Conservation (phyloP, 371 early-diverging fungal genomes). For the Quaeritorhiza haematococci region DNA sequence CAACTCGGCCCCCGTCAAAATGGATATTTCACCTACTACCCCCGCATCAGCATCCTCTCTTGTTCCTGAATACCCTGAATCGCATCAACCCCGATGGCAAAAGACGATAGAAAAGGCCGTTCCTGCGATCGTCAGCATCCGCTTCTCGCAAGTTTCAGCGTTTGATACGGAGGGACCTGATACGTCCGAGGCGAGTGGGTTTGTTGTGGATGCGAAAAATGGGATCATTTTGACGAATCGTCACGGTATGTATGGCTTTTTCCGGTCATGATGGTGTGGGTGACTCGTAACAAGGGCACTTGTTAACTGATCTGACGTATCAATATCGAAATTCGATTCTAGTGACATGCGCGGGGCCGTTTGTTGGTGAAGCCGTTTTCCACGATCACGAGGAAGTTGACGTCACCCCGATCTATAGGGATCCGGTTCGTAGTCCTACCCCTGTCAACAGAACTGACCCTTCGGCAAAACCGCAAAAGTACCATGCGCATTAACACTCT, state of each 20-base stretch:
- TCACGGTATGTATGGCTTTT: constrained; percentile 41
- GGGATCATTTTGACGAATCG: constrained; percentile 90
- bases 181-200: constrained; percentile 77
- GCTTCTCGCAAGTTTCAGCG: constrained; percentile 71
- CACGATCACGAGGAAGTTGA: constrained; percentile 90
- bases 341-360: constrained; percentile 87
- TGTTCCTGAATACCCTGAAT: too few species aligned
- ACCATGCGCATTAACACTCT: too few species aligned
- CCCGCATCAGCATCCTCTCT: too few species aligned
- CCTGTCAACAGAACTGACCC: too few species aligned
- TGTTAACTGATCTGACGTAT: not conserved
- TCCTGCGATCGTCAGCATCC: constrained; percentile 79
- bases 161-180: constrained; percentile 88
- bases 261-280: not conserved
- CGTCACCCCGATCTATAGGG: constrained; percentile 70
- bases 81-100: constrained; percentile 56
- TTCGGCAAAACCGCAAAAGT: too few species aligned
- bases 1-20: too few species aligned
- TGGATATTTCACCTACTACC: too few species aligned
- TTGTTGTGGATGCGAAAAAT: constrained; percentile 82
- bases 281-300: not conserved
- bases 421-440: constrained; percentile 17
- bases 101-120: constrained; percentile 66
- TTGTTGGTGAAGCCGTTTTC: constrained; percentile 81
- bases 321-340: not conserved